Percentiles rank a stretch among this genome's conserved stretches.
These are phyloP conservation scores for Aleurites moluccanus DNA, from an alignment of 441 rosid genomes.

Conservation along the genomic window DNA sequence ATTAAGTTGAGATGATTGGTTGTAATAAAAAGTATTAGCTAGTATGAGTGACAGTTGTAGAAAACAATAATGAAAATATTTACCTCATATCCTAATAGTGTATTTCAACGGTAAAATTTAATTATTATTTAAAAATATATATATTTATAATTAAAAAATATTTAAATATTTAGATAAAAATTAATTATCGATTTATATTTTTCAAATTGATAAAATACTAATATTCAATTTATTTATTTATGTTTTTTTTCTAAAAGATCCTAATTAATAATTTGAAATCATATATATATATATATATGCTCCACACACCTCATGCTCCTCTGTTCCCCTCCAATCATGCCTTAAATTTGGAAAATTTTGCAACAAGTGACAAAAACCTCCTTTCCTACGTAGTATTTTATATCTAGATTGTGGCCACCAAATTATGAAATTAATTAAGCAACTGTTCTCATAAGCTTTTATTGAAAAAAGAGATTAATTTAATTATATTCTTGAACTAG, in stretches of 20 bases:
- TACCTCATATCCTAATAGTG: no score
- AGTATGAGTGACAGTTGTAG: constrained; percentile 16
- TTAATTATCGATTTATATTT: no score
- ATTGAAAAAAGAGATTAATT: constrained; percentile 7
- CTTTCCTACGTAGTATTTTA: neutral
- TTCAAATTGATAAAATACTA: no score
- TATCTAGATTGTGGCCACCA: neutral
- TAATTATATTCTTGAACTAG: neutral
- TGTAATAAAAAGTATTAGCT: neutral
- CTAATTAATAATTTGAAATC: neutral
- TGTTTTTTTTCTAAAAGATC: constrained; percentile 2
- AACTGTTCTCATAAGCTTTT: neutral
- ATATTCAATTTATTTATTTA: no score
- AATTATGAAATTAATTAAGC: neutral
- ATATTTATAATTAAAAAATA: no score
- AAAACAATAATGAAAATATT: no score
- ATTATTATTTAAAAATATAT: no score
- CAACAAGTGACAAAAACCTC: constrained; percentile 16
- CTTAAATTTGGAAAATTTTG: constrained; percentile 19
- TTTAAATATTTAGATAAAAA: no score
- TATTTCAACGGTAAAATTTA: no score
- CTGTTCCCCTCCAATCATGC: constrained; percentile 36
- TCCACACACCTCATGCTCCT: constrained; percentile 29
- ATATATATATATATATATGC: neutral
- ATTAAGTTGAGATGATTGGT: constrained; percentile 10